These are phyloP conservation scores for Nothopassalora personata DNA, from an alignment of 2,329 filamentous ascomycete genomes.

Conservation along the genomic window DNA sequence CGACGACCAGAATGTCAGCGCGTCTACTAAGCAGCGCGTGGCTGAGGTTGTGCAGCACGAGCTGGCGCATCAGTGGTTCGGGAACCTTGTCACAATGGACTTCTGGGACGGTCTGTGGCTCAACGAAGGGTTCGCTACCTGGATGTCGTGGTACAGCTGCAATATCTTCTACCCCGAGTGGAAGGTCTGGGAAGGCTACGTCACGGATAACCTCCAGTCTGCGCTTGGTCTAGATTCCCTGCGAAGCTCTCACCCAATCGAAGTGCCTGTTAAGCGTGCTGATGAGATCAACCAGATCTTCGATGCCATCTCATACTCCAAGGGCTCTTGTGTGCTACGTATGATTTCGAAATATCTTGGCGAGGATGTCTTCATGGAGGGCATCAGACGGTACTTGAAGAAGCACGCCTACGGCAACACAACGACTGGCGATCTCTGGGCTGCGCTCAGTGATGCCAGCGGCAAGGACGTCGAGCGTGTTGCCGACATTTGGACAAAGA, in stretches of 20 bases:
- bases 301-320: slow-evolving; percentile 94
- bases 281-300: slow-evolving; percentile 99
- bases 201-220: slow-evolving; percentile 84
- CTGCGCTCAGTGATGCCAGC: slow-evolving; percentile 77
- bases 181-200: slow-evolving; percentile 96
- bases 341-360: slow-evolving; percentile 97
- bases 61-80: slow-evolving; percentile 96
- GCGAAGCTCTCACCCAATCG: slow-evolving; percentile 91
- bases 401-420: slow-evolving; percentile 98
- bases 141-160: slow-evolving; percentile 92
- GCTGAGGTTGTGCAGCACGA: slow-evolving; percentile 97
- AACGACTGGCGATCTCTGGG: slow-evolving; percentile 84
- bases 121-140: slow-evolving; percentile 87
- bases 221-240: slow-evolving; percentile 84
- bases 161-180: slow-evolving; percentile 95
- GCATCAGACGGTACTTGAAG: slow-evolving; percentile 83
- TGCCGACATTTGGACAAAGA: slow-evolving; percentile 96
- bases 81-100: slow-evolving; percentile 95
- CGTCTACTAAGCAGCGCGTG: slow-evolving; percentile 83
- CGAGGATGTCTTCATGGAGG: slow-evolving; percentile 88
- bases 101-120: slow-evolving; percentile 98
- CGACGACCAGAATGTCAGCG: slow-evolving; percentile 86
- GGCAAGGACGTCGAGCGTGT: slow-evolving; percentile 85
- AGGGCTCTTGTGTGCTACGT: slow-evolving; percentile 89
- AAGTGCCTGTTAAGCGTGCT: slow-evolving; percentile 90